Evolutionary conservation across 164 flowering plant genomes (phyloP).

Genomic region (Euptelea pleiosperma): DNA sequence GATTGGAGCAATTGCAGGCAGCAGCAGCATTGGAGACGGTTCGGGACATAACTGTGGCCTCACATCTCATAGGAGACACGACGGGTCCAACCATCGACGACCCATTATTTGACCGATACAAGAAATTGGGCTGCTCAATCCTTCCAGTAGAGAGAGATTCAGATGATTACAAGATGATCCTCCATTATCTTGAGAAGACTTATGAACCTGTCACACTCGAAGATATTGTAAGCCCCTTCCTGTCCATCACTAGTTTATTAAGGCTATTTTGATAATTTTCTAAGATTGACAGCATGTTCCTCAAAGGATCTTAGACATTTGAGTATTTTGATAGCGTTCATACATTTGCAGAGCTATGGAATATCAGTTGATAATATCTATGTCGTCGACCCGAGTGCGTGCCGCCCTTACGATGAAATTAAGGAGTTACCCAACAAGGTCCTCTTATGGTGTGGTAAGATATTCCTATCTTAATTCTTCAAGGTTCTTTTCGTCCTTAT

Average conservation of each 20-base stretch:
- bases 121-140: conserved; percentile 57
- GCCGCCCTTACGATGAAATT: conserved; percentile 60
- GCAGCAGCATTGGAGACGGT: conserved; percentile 62
- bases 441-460: conserved; percentile 94
- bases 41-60: conserved; percentile 61
- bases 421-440: conserved; percentile 72
- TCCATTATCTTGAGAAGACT: conserved; percentile 67
- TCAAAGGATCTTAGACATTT: too few species aligned
- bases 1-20: conserved; percentile 35
- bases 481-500: not conserved
- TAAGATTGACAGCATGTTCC: too few species aligned
- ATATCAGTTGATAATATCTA: conserved; percentile 57
- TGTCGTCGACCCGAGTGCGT: conserved; percentile 46
- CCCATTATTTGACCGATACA: conserved; percentile 53
- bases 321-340: too few species aligned
- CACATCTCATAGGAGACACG: conserved; percentile 71
- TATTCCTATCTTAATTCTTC: too few species aligned
- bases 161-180: conserved; percentile 74
- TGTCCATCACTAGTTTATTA: too few species aligned
- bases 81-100: conserved; percentile 68
- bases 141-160: conserved; percentile 50
- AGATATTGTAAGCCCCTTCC: conserved; percentile 54
- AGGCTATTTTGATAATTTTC: too few species aligned
- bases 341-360: conserved; percentile 68
- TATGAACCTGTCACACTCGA: conserved; percentile 69